Percentiles rank a stretch among this genome's conserved stretches.
These are phyloP conservation scores for Rhizophora mangle DNA, from an alignment of 345 rosid species.

Conservation along the genomic window DNA sequence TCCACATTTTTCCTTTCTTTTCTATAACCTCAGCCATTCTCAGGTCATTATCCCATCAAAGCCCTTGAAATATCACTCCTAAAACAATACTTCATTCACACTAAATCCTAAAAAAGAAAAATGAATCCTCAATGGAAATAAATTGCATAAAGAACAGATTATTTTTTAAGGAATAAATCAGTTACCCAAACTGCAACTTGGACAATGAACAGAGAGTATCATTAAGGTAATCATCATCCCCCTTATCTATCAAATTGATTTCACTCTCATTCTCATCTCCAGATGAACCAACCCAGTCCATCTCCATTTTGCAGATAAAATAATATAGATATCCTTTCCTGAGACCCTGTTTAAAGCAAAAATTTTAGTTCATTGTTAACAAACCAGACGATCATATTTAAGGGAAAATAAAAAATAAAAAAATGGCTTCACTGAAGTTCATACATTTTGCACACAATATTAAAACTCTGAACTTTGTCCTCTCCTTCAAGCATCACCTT, in stretches of 20 bases:
- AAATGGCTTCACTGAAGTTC: no score
- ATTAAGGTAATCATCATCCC: conserved; percentile 26
- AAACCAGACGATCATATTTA: no score
- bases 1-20: conserved; percentile 82
- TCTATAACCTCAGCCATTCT: conserved; percentile 66
- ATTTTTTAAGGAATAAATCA: background rate
- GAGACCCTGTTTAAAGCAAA: no score
- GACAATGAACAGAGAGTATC: conserved; percentile 13
- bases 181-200: conserved; percentile 39
- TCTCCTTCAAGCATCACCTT: no score
- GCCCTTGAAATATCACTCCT: conserved; percentile 67
- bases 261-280: conserved; percentile 21
- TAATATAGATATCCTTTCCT: no score
- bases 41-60: conserved; percentile 47
- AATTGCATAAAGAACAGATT: background rate
- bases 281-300: conserved; percentile 27
- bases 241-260: conserved; percentile 3
- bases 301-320: background rate
- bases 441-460: no score
- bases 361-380: no score
- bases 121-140: background rate
- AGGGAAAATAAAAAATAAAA: no score
- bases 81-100: background rate
- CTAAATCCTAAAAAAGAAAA: background rate
- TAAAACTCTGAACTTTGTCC: no score